Percentiles rank a stretch among this genome's conserved stretches.
phyloP scores from a whole-genome alignment of 768 basidiomycete species.

The Crassisporium funariophilum region DNA sequence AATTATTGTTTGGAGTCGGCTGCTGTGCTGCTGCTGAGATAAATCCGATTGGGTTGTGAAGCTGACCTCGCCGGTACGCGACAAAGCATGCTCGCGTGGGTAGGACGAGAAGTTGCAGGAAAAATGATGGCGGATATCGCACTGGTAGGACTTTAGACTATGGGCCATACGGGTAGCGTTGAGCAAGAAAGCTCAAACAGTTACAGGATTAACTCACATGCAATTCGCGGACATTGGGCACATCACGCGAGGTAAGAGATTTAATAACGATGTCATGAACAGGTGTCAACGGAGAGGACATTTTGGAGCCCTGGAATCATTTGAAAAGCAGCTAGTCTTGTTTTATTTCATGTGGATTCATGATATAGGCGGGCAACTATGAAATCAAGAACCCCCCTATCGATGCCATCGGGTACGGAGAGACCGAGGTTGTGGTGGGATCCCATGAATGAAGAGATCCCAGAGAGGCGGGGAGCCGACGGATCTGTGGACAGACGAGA shows the following conservation, averaged over 20 bases:
- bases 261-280: constrained; percentile 30
- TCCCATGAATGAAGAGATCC: neutral
- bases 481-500: no score
- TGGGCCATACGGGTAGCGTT: constrained; percentile 8
- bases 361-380: no score
- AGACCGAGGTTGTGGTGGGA: constrained; percentile 16
- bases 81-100: constrained; percentile 43
- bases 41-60: constrained; percentile 40
- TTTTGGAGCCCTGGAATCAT: no score
- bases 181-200: constrained; percentile 1
- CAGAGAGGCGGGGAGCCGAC: constrained; percentile 15
- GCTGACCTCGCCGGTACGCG: constrained; percentile 32
- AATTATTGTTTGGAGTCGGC: constrained; percentile 20
- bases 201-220: constrained; percentile 38
- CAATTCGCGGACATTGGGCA: constrained; percentile 37
- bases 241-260: constrained; percentile 36
- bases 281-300: constrained; percentile 11
- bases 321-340: no score
- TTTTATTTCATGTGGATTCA: no score
- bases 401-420: constrained; percentile 4
- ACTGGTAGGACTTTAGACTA: constrained; percentile 42
- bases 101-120: constrained; percentile 48
- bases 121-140: constrained; percentile 44
- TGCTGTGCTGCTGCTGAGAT: constrained; percentile 42
- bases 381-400: constrained; percentile 3